Evolutionary conservation across 305 asterid genomes (phyloP), one percentile per base, ranked within the genome.

Genomic region (Ajuga reptans): DNA sequence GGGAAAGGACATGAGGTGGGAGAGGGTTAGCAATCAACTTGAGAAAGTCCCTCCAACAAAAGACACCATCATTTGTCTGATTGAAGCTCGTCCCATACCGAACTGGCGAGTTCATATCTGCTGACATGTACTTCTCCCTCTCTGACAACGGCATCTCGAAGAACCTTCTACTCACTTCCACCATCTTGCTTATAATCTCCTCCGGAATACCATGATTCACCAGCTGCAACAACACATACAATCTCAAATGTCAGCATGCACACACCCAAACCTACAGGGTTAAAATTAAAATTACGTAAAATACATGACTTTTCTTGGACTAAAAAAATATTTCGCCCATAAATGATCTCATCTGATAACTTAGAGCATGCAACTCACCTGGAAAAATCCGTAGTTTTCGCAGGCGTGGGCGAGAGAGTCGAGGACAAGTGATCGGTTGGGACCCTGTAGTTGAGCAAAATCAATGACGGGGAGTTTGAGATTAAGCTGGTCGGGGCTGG

Each of bases 31-130:
- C 87, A 36, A 75, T 80, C 49, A 92, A 55, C 84, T 92, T 92
- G 56, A 92, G 87, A 65, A 92, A 89, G n/a, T 92, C 98, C 56
- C 98, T 82, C 98, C 98, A 92, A 57, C 92, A 81, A 72, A 84
- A 89, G 1, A 89, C 92, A 12, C 85, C 88, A 34, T 92, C 98
- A 17, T 73, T 84, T 4, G 71, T 83, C 79, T 92, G 96, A 68
- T 89, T 92, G 76, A 87, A 92, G 76, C 98, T 92, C 3, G 98
- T 92, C 17, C 98, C 98, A 55, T 85, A 92, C 8, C 98, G 81
- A 0, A 89, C 95, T 0, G 91, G 81, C 1, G 87, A 69, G 34
- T 31, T 72, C 71, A 81, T 64, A 39, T 92, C 96, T 0, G 83
- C 55, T 4, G 91, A 76, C 98, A 92, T 92, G 56, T 85, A 86